Evolutionary conservation across 2,329 filamentous ascomycete genomes (phyloP).

Genomic region (Cladophialophora exuberans): DNA sequence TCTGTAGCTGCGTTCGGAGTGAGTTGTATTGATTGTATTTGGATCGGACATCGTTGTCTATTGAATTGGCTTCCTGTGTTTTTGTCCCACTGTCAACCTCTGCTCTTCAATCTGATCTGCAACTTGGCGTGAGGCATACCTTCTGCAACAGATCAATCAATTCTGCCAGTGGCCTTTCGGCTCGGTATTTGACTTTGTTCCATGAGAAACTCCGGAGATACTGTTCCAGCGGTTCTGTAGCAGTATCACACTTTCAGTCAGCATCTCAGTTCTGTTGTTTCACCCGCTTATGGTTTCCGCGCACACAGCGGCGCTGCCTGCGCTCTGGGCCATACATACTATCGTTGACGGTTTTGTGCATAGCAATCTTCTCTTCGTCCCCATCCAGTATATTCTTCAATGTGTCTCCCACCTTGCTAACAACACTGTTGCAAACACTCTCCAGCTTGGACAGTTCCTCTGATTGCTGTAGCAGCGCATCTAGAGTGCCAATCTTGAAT

Average conservation of each 20-base stretch:
- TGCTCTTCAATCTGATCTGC: too few relatives aligned
- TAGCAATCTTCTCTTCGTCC: constrained; percentile 77
- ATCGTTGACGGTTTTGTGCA: constrained; percentile 93
- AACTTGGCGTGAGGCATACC: constrained; percentile 50
- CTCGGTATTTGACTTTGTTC: constrained; percentile 97
- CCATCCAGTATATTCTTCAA: constrained; percentile 80
- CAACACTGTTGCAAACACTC: constrained; percentile 75
- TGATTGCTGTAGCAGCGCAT: constrained; percentile 92
- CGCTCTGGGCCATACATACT: constrained; percentile 61
- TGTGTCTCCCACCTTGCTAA: constrained; percentile 85
- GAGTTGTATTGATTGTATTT: constrained; percentile 95
- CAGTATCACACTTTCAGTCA: constrained; percentile 16
- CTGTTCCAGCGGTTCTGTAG: constrained; percentile 86
- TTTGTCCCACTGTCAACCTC: too few relatives aligned
- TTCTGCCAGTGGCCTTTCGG: constrained; percentile 86
- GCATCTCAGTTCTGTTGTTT: background rate
- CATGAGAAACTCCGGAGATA: constrained; percentile 88
- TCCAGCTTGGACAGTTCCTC: constrained; percentile 93
- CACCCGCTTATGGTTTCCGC: background rate
- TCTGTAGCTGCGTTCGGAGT: constrained; percentile 80
- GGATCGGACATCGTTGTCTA: constrained; percentile 93
- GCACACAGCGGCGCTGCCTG: background rate
- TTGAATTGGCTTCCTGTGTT: constrained; percentile 83
- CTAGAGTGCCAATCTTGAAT: constrained; percentile 97
- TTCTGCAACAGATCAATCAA: constrained; percentile 87